Conservation (phyloP, 495 filamentous ascomycete species). For the Paragyromitra xinjiangensis region DNA sequence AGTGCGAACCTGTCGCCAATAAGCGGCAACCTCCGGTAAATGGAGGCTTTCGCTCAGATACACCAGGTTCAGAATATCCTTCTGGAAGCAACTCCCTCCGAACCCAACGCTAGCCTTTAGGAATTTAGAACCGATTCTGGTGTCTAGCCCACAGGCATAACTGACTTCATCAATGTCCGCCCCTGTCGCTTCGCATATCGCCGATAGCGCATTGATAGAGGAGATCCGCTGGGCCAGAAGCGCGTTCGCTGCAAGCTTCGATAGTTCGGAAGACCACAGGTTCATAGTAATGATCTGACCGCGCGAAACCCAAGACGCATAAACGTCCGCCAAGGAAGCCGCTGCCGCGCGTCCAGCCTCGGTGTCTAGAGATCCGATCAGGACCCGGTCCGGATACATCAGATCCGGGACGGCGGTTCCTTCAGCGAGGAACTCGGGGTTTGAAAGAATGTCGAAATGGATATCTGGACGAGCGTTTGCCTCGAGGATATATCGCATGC, state of each 20-base stretch:
- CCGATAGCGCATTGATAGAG: slow-evolving; percentile 81
- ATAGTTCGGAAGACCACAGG: slow-evolving; percentile 80
- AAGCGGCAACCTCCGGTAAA: slow-evolving; percentile 76
- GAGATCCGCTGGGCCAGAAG: slow-evolving; percentile 85
- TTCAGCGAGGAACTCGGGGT: slow-evolving; percentile 84
- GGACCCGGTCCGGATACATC: slow-evolving; percentile 75
- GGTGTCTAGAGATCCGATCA: slow-evolving; percentile 75
- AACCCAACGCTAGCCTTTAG: slow-evolving; percentile 82
- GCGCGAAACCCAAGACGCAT: slow-evolving; percentile 75
- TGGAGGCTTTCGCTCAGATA: slow-evolving; percentile 77
- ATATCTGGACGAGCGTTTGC: slow-evolving; percentile 67
- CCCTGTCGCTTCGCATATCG: slow-evolving; percentile 80
- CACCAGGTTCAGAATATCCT: slow-evolving; percentile 78
- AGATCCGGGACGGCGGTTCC: slow-evolving; percentile 78
- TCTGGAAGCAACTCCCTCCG: slow-evolving; percentile 84
- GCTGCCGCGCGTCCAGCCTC: slow-evolving; percentile 69
- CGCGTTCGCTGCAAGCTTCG: slow-evolving; percentile 82
- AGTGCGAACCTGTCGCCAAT: slow-evolving; percentile 68
- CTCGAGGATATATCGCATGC: slow-evolving; percentile 69
- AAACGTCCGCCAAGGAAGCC: slow-evolving; percentile 69
- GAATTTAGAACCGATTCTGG: slow-evolving; percentile 75
- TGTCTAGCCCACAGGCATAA: slow-evolving; percentile 73
- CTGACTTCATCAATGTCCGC: slow-evolving; percentile 79
- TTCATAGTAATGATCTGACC: slow-evolving; percentile 75
- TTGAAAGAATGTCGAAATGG: slow-evolving; percentile 79